These are phyloP conservation scores for Barbatosphaeria neglecta DNA, from an alignment of 495 filamentous ascomycete species.

Conservation along the genomic window DNA sequence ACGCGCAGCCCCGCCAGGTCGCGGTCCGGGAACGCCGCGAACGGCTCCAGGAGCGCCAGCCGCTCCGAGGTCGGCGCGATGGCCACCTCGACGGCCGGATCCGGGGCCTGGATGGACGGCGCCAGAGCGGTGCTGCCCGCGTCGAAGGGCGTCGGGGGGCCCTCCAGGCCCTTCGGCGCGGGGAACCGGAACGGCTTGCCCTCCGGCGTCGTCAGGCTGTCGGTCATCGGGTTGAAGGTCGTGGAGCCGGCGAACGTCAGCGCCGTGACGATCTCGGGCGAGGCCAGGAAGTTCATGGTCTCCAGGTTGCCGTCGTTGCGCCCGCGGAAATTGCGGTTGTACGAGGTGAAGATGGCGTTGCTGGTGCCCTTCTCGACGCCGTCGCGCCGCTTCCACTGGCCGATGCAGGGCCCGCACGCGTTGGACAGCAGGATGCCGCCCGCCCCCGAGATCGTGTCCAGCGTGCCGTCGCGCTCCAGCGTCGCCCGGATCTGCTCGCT, in stretches of 20 bases:
- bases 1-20: constrained; percentile 68
- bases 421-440: constrained; percentile 88
- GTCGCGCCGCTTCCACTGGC: constrained; percentile 92
- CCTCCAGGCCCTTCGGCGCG: constrained; percentile 64
- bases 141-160: constrained; percentile 70
- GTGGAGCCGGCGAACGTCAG: constrained; percentile 87
- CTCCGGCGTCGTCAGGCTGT: constrained; percentile 67
- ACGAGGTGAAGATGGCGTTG: constrained; percentile 95
- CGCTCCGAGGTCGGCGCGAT: constrained; percentile 79
- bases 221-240: constrained; percentile 92
- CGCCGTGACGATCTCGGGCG: constrained; percentile 90
- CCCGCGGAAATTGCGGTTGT: constrained; percentile 97
- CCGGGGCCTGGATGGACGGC: constrained; percentile 59
- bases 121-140: constrained; percentile 62
- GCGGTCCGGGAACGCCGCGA: constrained; percentile 64
- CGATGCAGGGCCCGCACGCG: constrained; percentile 91
- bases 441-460: constrained; percentile 75
- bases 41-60: constrained; percentile 84
- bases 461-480: constrained; percentile 71
- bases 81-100: constrained; percentile 50
- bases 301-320: constrained; percentile 92
- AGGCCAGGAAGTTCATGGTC: constrained; percentile 98
- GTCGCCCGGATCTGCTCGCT: constrained; percentile 96
- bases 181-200: constrained; percentile 78
- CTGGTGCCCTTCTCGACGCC: constrained; percentile 65